Conservation (phyloP, 1,139 yeast species). For the Scheffersomyces titani region DNA sequence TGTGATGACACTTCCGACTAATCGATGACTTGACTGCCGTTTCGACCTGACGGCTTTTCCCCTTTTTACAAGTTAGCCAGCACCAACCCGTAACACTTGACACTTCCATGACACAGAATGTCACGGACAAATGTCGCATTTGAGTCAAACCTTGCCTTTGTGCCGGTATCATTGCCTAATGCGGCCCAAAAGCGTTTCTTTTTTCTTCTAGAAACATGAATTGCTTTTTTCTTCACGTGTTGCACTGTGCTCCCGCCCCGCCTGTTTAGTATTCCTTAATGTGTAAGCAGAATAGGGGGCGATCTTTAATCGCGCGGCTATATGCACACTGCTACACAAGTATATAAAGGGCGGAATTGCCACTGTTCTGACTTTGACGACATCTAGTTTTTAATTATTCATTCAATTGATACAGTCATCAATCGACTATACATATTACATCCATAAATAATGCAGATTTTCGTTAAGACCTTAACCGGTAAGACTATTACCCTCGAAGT, state of each 20-base stretch:
- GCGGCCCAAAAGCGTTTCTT: not conserved
- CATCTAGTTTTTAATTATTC: not conserved
- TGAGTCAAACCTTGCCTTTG: not conserved
- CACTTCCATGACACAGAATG: not conserved
- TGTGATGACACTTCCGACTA: not conserved
- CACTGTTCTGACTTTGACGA: conserved; percentile 7
- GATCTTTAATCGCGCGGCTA: conserved; percentile 7
- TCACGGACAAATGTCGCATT: not conserved
- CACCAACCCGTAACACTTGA: not conserved
- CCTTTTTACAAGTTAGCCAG: not conserved
- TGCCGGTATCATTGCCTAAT: not conserved
- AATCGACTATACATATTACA: not conserved
- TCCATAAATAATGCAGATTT: conserved; percentile 25
- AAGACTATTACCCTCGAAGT: conserved; percentile 72
- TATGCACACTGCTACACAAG: conserved; percentile 1
- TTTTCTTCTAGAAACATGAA: conserved; percentile 1
- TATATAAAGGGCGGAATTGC: conserved; percentile 13
- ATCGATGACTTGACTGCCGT: not conserved
- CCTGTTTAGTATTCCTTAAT: not conserved
- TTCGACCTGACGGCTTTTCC: not conserved
- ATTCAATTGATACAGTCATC: conserved; percentile 1
- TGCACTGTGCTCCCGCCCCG: not conserved
- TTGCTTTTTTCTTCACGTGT: not conserved
- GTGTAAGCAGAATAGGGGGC: conserved; percentile 10
- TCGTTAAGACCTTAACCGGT: conserved; percentile 64